Conservation (phyloP, 257 asterid species). For the Scutellaria minor region DNA sequence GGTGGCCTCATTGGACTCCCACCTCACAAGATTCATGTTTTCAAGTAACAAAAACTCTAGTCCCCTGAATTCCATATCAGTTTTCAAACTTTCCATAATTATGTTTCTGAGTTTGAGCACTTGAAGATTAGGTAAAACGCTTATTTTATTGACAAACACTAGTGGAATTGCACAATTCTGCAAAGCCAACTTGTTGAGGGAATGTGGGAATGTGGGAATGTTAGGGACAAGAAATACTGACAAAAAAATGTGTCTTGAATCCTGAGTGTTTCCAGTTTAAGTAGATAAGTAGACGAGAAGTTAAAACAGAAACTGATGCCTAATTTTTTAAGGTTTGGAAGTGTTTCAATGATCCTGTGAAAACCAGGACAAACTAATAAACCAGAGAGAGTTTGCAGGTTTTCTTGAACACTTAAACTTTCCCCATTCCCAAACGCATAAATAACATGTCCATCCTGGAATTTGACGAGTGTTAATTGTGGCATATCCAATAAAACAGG, state of each 20-base stretch:
- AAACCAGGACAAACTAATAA: not conserved
- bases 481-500: too few relatives aligned
- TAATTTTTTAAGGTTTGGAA: constrained; percentile 23
- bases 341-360: not conserved
- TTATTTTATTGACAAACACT: not conserved
- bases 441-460: too few relatives aligned
- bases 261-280: constrained; percentile 15
- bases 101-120: constrained; percentile 16
- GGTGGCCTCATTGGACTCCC: constrained; percentile 29
- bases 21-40: not conserved
- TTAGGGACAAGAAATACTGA: too few relatives aligned
- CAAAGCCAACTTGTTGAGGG: constrained; percentile 22
- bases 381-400: constrained; percentile 9
- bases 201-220: constrained; percentile 3
- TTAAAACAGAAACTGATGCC: not conserved
- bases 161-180: not conserved
- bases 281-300: not conserved
- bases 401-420: constrained; percentile 2
- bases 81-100: not conserved
- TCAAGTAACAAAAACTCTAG: not conserved
- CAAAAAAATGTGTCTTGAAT: too few relatives aligned
- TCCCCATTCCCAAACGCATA: too few relatives aligned
- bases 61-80: not conserved
- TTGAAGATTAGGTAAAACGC: constrained; percentile 18
- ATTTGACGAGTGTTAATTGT: too few relatives aligned